These are phyloP conservation scores for Dryas alaskensis DNA, from an alignment of 306 rosid genomes.

Conservation along the genomic window DNA sequence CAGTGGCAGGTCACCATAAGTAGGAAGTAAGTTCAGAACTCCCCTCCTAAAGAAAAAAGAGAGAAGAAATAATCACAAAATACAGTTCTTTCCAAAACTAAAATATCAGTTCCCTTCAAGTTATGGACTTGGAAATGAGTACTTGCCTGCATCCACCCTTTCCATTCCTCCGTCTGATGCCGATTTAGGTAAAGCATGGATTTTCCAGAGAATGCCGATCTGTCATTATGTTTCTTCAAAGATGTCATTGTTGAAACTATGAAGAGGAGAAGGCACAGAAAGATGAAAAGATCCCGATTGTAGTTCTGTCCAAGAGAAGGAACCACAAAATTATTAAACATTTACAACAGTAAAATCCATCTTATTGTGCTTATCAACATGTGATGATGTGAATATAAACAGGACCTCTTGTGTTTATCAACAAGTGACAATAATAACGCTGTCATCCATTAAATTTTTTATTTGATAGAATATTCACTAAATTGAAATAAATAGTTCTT, in stretches of 20 bases:
- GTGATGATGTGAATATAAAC: background rate
- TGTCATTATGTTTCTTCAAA: conserved; percentile 80
- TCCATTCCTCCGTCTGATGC: conserved; percentile 99
- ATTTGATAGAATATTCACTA: background rate
- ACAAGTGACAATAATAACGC: background rate
- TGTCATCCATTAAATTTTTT: background rate
- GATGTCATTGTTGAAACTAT: conserved; percentile 93
- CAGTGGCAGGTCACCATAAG: background rate
- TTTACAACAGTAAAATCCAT: conserved; percentile 4
- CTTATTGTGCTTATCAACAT: conserved; percentile 2
- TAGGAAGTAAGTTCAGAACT: conserved; percentile 5
- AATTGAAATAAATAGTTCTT: conserved; percentile 11
- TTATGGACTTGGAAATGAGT: conserved; percentile 16
- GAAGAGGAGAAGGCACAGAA: conserved; percentile 81
- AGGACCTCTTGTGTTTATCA: background rate
- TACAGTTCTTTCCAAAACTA: conserved; percentile 3
- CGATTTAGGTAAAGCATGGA: conserved; percentile 87
- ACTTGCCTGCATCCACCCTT: conserved; percentile 99
- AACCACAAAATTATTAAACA: conserved; percentile 20
- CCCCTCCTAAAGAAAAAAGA: background rate
- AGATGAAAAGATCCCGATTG: conserved; percentile 91
- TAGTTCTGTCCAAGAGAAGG: conserved; percentile 58
- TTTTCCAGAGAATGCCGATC: conserved; percentile 80
- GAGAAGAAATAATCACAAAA: background rate
- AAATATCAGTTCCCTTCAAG: conserved; percentile 4